A percentile compares a stretch with the other conserved stretches of the same genome.
Evolutionary conservation across 177 flowering plant genomes (phyloP).

Genomic region (Vitis hybrid): DNA sequence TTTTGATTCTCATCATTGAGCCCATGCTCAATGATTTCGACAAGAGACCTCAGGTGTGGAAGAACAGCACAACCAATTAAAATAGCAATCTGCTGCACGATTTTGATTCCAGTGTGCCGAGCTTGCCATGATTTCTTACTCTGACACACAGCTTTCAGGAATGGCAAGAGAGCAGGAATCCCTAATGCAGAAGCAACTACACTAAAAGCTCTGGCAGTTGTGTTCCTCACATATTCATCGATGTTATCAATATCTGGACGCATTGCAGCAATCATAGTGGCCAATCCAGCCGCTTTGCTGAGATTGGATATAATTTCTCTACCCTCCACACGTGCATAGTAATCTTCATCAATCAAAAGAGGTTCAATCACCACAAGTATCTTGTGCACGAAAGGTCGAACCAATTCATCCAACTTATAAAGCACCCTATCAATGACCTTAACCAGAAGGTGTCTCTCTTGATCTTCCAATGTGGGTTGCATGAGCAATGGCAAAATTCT

Average conservation of each 20-base stretch:
- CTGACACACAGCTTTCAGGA: slow-evolving; percentile 96
- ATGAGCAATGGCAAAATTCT: slow-evolving; percentile 89
- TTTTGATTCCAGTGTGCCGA: slow-evolving; percentile 96
- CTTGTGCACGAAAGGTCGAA: slow-evolving; percentile 94
- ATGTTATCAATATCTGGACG: slow-evolving; percentile 97
- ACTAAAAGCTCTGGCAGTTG: slow-evolving; percentile 98
- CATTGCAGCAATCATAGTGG: slow-evolving; percentile 99
- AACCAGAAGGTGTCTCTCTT: slow-evolving; percentile 95
- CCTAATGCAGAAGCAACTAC: slow-evolving; percentile 99
- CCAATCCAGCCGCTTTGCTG: slow-evolving; percentile 98
- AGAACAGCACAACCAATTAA: slow-evolving; percentile 98
- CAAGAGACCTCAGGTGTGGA: slow-evolving; percentile 89
- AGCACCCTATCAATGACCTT: slow-evolving; percentile 97
- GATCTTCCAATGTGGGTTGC: slow-evolving; percentile 98
- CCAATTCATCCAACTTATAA: slow-evolving; percentile 95
- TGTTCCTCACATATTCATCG: slow-evolving; percentile 97
- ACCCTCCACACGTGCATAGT: slow-evolving; percentile 98
- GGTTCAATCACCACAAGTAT: slow-evolving; percentile 98
- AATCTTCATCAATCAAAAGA: slow-evolving; percentile 93
- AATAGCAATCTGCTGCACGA: slow-evolving; percentile 98
- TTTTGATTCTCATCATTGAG: slow-evolving; percentile 97
- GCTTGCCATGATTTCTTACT: slow-evolving; percentile 99
- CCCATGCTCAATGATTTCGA: slow-evolving; percentile 96
- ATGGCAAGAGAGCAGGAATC: slow-evolving; percentile 92
- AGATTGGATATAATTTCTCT: slow-evolving; percentile 96